Conservation (phyloP, 768 basidiomycete genomes). For the Panus rudis region DNA sequence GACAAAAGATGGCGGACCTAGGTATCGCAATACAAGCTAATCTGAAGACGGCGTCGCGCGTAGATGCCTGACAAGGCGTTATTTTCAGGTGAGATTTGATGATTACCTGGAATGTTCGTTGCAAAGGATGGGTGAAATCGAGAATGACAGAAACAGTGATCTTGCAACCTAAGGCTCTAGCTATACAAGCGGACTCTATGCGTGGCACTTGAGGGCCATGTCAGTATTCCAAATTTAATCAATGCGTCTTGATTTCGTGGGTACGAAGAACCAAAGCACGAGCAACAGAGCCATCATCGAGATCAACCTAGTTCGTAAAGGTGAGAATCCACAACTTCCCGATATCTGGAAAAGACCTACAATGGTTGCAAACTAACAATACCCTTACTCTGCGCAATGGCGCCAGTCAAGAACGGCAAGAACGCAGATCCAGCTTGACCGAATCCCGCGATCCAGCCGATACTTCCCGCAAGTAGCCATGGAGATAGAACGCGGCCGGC, state of each 20-base stretch:
- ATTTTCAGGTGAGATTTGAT: too few species aligned
- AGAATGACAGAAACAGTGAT: too few species aligned
- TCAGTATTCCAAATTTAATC: constrained; percentile 3
- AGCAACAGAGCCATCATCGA: constrained; percentile 11
- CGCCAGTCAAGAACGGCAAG: constrained; percentile 46
- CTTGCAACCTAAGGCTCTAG: too few species aligned
- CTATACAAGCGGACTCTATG: not conserved
- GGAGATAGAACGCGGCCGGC: constrained; percentile 36
- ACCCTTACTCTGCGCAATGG: constrained; percentile 34
- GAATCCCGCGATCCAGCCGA: constrained; percentile 48
- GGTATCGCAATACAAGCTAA: too few species aligned
- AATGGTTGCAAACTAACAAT: constrained; percentile 41
- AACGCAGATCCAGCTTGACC: constrained; percentile 45
- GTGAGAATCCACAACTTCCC: not conserved
- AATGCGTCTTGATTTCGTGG: constrained; percentile 5
- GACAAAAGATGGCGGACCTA: too few species aligned
- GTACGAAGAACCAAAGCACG: constrained; percentile 11
- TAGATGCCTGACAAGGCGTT: too few species aligned
- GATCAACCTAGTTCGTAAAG: constrained; percentile 6
- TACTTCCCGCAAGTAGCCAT: constrained; percentile 32
- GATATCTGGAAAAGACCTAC: constrained; percentile 29
- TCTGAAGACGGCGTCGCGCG: too few species aligned
- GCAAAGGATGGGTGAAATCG: too few species aligned
- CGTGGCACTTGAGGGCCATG: too few species aligned
- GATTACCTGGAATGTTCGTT: too few species aligned